These are phyloP conservation scores for Ophiostoma populinum DNA, from an alignment of 2,329 filamentous ascomycete species.

Conservation along the genomic window DNA sequence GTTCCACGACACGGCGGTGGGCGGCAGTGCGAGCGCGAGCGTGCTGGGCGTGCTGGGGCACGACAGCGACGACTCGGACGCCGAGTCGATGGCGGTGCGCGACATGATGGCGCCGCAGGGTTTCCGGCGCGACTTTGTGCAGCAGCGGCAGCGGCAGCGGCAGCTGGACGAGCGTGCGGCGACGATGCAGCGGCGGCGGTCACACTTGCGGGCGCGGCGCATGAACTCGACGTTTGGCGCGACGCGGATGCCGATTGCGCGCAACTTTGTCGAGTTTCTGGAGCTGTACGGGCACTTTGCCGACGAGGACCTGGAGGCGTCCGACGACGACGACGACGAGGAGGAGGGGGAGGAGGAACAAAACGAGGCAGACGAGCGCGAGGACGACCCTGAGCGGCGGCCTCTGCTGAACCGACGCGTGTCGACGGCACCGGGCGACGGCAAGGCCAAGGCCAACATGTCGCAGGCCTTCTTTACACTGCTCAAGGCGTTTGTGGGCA, in stretches of 20 bases:
- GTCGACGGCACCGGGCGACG: constrained; percentile 21
- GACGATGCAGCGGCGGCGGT: constrained; percentile 8
- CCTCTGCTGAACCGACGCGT: constrained; percentile 4
- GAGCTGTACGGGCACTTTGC: constrained; percentile 63
- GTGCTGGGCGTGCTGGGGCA: too few relatives aligned
- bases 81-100: constrained; percentile 13
- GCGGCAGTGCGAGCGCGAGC: background rate
- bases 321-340: constrained; percentile 36
- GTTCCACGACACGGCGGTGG: constrained; percentile 15
- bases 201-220: constrained; percentile 7
- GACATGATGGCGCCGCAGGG: constrained; percentile 26
- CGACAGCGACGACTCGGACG: constrained; percentile 11
- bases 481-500: constrained; percentile 63
- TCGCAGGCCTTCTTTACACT: constrained; percentile 62
- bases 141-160: constrained; percentile 15
- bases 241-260: constrained; percentile 35
- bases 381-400: constrained; percentile 1
- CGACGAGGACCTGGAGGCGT: constrained; percentile 48
- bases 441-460: constrained; percentile 35
- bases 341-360: constrained; percentile 21
- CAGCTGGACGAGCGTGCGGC: constrained; percentile 20
- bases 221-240: constrained; percentile 3
- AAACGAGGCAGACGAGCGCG: constrained; percentile 17
- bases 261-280: constrained; percentile 59
- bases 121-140: constrained; percentile 31